A percentile compares a stretch with the other conserved stretches of the same genome.
Conservation (phyloP, 768 basidiomycete species). For the Cystofilobasidium bisporidii region DNA sequence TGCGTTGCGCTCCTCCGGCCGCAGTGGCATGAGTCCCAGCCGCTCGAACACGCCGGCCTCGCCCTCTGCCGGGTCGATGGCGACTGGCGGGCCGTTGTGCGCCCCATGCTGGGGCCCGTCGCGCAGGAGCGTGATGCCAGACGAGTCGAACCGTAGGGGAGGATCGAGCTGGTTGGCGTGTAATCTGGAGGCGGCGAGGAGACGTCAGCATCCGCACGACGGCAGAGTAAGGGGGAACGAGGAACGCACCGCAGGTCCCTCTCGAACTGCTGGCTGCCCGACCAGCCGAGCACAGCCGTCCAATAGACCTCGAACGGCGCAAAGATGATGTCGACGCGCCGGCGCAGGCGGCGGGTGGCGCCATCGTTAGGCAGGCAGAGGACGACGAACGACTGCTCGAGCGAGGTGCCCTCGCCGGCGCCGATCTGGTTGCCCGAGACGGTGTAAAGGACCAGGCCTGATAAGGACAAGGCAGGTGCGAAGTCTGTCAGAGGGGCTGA, state of each 20-base stretch:
- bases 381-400: constrained; percentile 76
- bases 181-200: neutral
- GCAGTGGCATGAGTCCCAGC: constrained; percentile 59
- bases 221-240: constrained; percentile 42
- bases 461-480: neutral
- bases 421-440: constrained; percentile 25
- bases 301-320: constrained; percentile 64
- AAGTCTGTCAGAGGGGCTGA: too few species aligned
- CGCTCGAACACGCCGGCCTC: constrained; percentile 66
- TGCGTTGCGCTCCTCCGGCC: constrained; percentile 63
- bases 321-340: constrained; percentile 77
- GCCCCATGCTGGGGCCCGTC: neutral
- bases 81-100: constrained; percentile 10
- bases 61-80: constrained; percentile 52
- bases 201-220: constrained; percentile 15
- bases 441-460: constrained; percentile 13
- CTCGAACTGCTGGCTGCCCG: constrained; percentile 82
- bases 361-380: constrained; percentile 51
- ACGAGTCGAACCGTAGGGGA: constrained; percentile 65
- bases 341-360: constrained; percentile 45
- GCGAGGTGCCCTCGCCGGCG: constrained; percentile 47
- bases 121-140: constrained; percentile 47
- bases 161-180: constrained; percentile 45
- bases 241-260: constrained; percentile 67
- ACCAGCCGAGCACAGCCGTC: constrained; percentile 86